Conservation (phyloP, 2,329 filamentous ascomycete species). For the Alternaria sp. region DNA sequence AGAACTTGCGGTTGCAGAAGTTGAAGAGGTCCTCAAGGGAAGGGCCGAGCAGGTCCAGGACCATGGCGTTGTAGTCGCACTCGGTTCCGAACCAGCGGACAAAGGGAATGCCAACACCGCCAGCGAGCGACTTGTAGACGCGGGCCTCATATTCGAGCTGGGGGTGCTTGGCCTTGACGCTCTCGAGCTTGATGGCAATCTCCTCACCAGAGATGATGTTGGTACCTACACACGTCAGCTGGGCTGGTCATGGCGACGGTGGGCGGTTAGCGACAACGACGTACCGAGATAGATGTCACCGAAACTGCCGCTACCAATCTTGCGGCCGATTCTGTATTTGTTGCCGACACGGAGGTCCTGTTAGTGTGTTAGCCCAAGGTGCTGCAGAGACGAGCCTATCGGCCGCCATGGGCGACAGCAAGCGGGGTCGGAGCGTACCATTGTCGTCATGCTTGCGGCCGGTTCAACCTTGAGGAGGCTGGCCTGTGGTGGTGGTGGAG, state of each 20-base stretch:
- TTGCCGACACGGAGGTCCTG: conserved; percentile 99
- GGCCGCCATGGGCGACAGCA: conserved; percentile 28
- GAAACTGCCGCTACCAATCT: conserved; percentile 97
- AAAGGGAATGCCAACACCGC: conserved; percentile 96
- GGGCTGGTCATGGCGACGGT: background rate
- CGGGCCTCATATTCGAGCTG: conserved; percentile 98
- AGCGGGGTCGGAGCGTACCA: conserved; percentile 60
- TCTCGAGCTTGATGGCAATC: conserved; percentile 99
- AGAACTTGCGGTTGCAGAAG: conserved; percentile 99
- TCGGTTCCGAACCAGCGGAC: conserved; percentile 99
- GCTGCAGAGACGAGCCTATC: conserved; percentile 22
- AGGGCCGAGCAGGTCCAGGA: conserved; percentile 93
- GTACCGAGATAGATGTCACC: conserved; percentile 94
- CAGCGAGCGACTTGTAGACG: conserved; percentile 87
- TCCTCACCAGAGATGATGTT: conserved; percentile 99
- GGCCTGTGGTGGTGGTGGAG: conserved; percentile 33
- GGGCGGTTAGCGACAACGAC: conserved; percentile 30
- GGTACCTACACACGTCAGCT: conserved; percentile 69
- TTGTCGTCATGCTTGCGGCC: conserved; percentile 65
- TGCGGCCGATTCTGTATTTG: conserved; percentile 99
- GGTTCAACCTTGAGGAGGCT: conserved; percentile 47
- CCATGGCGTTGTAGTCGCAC: conserved; percentile 99
- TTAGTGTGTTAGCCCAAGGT: conserved; percentile 33
- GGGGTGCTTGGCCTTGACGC: conserved; percentile 98
- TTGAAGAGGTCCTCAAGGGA: conserved; percentile 99